phyloP scores from a whole-genome alignment of 2,329 filamentous ascomycete genomes.

The Arthrinium puccinioides region DNA sequence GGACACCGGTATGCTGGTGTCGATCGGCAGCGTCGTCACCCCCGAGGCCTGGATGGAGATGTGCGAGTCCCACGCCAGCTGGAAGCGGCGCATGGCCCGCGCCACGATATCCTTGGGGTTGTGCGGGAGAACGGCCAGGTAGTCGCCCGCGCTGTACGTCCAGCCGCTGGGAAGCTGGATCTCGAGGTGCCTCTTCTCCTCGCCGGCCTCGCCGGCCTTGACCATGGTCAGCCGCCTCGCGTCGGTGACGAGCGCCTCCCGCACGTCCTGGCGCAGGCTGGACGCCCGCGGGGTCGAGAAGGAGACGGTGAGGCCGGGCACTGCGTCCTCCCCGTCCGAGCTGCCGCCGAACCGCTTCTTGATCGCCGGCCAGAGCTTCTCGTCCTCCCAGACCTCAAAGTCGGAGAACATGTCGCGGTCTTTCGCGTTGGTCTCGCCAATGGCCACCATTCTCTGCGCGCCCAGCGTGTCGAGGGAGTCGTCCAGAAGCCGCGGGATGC shows the following conservation, averaged over 20 bases:
- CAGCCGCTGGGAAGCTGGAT: constrained; percentile 59
- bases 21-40: constrained; percentile 46
- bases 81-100: constrained; percentile 58
- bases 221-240: constrained; percentile 46
- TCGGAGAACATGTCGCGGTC: constrained; percentile 47
- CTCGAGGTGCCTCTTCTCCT: constrained; percentile 55
- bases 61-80: constrained; percentile 61
- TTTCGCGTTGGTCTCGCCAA: constrained; percentile 45
- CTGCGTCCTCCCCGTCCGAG: constrained; percentile 8
- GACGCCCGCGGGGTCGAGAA: constrained; percentile 47
- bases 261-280: constrained; percentile 55
- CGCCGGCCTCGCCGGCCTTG: constrained; percentile 34
- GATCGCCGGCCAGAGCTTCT: constrained; percentile 41
- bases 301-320: constrained; percentile 34
- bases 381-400: constrained; percentile 24
- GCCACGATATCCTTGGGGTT: constrained; percentile 58
- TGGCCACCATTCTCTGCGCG: constrained; percentile 35
- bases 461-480: constrained; percentile 37
- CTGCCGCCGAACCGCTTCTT: constrained; percentile 22
- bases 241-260: constrained; percentile 51
- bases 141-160: constrained; percentile 67
- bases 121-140: constrained; percentile 65
- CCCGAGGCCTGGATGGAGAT: constrained; percentile 50
- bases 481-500: constrained; percentile 47
- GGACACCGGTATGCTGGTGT: constrained; percentile 49